Evolutionary conservation across 768 basidiomycete species (phyloP).

Genomic region (Hemileccinum rubropunctum): DNA sequence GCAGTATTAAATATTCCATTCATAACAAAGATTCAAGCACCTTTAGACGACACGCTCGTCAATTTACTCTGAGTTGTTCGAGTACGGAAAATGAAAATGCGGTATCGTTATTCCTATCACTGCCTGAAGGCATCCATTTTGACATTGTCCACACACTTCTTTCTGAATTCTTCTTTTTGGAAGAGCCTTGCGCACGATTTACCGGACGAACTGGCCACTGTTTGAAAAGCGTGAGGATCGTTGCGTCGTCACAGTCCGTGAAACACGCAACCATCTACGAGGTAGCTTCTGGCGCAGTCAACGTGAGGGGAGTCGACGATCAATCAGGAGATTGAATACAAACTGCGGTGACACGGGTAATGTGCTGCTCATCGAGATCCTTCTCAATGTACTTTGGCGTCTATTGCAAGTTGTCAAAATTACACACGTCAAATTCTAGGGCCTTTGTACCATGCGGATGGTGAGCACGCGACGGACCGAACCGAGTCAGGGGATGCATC

Average conservation of each 20-base stretch:
- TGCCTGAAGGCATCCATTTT: background rate
- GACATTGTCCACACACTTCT: background rate
- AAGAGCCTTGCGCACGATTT: constrained; percentile 1
- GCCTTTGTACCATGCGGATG: constrained; percentile 40
- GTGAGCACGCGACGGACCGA: background rate
- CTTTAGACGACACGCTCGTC: too few species aligned
- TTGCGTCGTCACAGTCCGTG: background rate
- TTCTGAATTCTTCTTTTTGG: too few species aligned
- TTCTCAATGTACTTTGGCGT: constrained; percentile 47
- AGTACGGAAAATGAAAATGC: too few species aligned
- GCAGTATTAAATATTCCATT: too few species aligned
- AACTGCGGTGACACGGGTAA: constrained; percentile 58
- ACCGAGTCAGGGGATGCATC: constrained; percentile 7
- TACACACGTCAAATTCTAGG: constrained; percentile 59
- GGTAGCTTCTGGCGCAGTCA: constrained; percentile 46
- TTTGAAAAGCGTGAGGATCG: background rate
- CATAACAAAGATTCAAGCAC: too few species aligned
- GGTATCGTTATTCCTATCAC: too few species aligned
- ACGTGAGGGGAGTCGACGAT: rapidly evolving
- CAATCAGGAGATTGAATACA: background rate
- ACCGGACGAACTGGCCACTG: constrained; percentile 32
- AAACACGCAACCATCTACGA: constrained; percentile 50
- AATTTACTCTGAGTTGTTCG: too few species aligned
- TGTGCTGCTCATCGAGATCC: constrained; percentile 41
- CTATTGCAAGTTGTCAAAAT: constrained; percentile 40